Conservation (phyloP, 83 land plant genomes). For the Picea abies region DNA sequence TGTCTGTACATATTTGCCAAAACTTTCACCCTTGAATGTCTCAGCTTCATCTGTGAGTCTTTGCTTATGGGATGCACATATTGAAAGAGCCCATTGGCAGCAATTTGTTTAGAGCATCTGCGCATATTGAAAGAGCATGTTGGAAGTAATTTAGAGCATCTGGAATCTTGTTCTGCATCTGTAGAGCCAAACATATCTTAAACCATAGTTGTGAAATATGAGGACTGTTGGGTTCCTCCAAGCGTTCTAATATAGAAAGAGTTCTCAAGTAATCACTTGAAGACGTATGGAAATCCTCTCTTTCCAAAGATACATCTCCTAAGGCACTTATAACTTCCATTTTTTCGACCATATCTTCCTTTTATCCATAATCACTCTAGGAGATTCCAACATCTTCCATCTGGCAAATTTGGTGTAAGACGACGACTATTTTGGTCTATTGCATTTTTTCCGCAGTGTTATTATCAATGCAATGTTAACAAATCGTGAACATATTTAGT, state of each 20-base stretch:
- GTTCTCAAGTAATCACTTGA: slow-evolving; percentile 82
- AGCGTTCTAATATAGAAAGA: slow-evolving; percentile 13
- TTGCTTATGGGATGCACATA: slow-evolving; percentile 29
- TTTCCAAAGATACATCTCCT: no score
- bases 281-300: slow-evolving; percentile 45
- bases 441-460: no score
- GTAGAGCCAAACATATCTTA: no score
- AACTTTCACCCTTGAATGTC: slow-evolving; percentile 11
- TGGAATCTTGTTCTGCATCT: slow-evolving; percentile 28
- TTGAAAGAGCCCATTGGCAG: slow-evolving; percentile 39
- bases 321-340: slow-evolving; percentile 21
- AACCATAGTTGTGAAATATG: slow-evolving; percentile 77
- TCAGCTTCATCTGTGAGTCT: slow-evolving; percentile 44
- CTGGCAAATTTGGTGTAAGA: no score
- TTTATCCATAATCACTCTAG: slow-evolving; percentile 87
- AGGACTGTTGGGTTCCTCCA: slow-evolving; percentile 79
- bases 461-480: no score
- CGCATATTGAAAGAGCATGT: slow-evolving; percentile 62
- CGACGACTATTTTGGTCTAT: no score
- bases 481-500: no score
- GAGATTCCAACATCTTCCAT: slow-evolving; percentile 95
- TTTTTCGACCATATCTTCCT: slow-evolving; percentile 69
- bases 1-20: slow-evolving; percentile 15
- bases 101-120: slow-evolving; percentile 57
- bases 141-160: slow-evolving; percentile 48